These are phyloP conservation scores for Lotus japonicus DNA, from an alignment of 306 rosid genomes.

Conservation along the genomic window DNA sequence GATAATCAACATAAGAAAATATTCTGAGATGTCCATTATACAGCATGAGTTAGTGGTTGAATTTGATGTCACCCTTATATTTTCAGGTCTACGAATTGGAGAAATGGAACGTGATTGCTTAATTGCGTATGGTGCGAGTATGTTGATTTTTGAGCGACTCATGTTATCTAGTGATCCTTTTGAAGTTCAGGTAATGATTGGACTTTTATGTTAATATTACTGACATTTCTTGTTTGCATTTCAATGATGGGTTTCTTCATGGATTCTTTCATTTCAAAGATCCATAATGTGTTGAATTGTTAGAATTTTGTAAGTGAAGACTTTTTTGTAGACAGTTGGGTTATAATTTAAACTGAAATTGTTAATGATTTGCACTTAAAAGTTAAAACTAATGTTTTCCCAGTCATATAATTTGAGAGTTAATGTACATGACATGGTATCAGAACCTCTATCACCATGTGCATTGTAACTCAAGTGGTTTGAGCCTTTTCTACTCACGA, in stretches of 20 bases:
- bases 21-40: not conserved
- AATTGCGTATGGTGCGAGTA: slow-evolving; percentile 98
- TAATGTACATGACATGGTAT: too few relatives aligned
- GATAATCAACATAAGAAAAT: not conserved
- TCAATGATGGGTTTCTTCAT: not conserved
- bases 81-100: slow-evolving; percentile 84
- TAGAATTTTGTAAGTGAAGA: not conserved
- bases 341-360: not conserved
- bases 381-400: too few relatives aligned
- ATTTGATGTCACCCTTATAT: not conserved
- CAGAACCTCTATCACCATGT: too few relatives aligned
- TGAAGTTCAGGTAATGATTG: slow-evolving; percentile 70
- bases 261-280: not conserved
- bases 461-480: too few relatives aligned
- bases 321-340: not conserved
- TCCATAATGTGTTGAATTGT: not conserved
- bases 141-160: slow-evolving; percentile 81
- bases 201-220: not conserved
- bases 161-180: slow-evolving; percentile 93
- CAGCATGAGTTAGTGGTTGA: not conserved
- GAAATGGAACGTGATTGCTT: slow-evolving; percentile 98
- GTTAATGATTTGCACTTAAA: too few relatives aligned
- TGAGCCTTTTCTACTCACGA: too few relatives aligned
- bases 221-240: not conserved
- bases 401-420: too few relatives aligned